A percentile compares a stretch with the other conserved stretches of the same genome.
These are phyloP conservation scores for Plasmodium billcollinsi DNA, from an alignment of 169 alveolate species.

Conservation along the genomic window DNA sequence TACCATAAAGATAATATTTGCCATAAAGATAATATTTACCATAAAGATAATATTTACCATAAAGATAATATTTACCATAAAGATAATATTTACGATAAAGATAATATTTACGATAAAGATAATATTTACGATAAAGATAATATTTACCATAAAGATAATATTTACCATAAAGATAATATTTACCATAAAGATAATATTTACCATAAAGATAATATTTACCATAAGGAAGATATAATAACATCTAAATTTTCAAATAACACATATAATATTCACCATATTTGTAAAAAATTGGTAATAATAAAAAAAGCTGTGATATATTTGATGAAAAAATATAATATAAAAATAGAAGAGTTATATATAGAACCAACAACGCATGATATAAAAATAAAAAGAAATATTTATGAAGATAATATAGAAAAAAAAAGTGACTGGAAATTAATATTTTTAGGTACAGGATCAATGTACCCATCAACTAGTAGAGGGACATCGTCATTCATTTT, in stretches of 20 bases:
- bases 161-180: no score
- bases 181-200: not conserved
- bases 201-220: no score
- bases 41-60: not conserved
- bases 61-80: not conserved
- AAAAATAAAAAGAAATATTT: conserved; percentile 23
- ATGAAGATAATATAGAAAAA: conserved; percentile 21
- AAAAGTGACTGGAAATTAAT: conserved; percentile 80
- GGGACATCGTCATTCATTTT: conserved; percentile 83
- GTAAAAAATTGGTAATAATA: conserved; percentile 11
- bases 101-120: no score
- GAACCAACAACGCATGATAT: conserved; percentile 25
- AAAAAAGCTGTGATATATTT: conserved; percentile 3
- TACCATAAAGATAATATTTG: not conserved
- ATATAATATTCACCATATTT: not conserved
- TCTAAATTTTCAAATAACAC: not conserved
- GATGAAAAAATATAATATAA: not conserved
- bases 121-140: no score
- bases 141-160: no score
- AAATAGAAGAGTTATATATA: conserved; percentile 12
- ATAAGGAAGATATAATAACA: not conserved
- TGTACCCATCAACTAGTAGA: conserved; percentile 82
- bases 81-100: not conserved
- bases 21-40: not conserved
- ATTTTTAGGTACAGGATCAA: conserved; percentile 86